Conservation (phyloP, 2,329 filamentous ascomycete genomes). For the Aureobasidium musti region DNA sequence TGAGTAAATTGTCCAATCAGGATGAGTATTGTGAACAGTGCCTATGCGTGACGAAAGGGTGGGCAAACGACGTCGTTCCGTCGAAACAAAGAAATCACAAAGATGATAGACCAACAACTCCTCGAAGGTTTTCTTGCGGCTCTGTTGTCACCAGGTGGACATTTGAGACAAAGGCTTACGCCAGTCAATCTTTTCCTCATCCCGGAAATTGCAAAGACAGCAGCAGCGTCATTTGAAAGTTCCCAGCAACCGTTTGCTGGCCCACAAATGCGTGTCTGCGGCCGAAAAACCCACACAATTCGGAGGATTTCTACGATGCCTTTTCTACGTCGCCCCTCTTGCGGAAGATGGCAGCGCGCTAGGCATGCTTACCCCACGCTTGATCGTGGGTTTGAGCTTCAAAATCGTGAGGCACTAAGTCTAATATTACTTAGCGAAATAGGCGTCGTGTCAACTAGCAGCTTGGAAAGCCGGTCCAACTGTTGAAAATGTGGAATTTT, state of each 20-base stretch:
- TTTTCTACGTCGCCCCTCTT: conserved; percentile 3
- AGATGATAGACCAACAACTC: not conserved
- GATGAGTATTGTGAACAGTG: not conserved
- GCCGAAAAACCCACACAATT: conserved; percentile 9
- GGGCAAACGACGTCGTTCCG: not conserved
- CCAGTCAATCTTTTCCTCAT: conserved; percentile 8
- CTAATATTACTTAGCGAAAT: conserved; percentile 1
- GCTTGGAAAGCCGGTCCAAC: not conserved
- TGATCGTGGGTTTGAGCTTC: not conserved
- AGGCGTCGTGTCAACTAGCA: not conserved
- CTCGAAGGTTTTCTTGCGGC: not conserved
- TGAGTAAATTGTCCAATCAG: not conserved
- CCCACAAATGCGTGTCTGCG: not conserved
- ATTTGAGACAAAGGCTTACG: not conserved
- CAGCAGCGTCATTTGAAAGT: conserved; percentile 1
- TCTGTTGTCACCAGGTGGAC: not conserved
- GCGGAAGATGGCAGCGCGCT: conserved; percentile 13
- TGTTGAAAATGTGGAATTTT: not conserved
- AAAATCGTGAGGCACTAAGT: not conserved
- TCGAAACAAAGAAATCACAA: not conserved
- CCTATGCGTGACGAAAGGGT: conserved; percentile 1
- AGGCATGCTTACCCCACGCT: conserved; percentile 11
- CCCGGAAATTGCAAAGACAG: not conserved
- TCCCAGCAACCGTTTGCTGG: not conserved
- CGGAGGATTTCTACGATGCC: conserved; percentile 16